Evolutionary conservation across 176 grass and related monocot genomes (phyloP).

Genomic region (Rhynchospora pubera): DNA sequence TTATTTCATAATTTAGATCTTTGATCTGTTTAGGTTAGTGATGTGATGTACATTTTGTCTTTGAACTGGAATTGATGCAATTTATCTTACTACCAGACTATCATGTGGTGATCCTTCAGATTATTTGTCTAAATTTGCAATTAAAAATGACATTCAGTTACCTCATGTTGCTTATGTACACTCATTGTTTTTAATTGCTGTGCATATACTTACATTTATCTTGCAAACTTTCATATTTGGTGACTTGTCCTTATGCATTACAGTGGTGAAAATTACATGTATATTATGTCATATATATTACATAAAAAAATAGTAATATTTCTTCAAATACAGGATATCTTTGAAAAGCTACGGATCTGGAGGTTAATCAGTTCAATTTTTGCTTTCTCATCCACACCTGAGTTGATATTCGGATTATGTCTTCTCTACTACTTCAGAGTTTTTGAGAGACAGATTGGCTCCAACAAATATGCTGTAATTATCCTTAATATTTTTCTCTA

Average conservation of each 20-base stretch:
- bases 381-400: slow-evolving; percentile 65
- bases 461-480: slow-evolving; percentile 89
- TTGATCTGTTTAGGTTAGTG: not conserved
- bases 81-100: not conserved
- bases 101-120: not conserved
- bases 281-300: not conserved
- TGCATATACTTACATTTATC: not conserved
- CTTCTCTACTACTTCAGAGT: slow-evolving; percentile 94
- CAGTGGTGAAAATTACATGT: not conserved
- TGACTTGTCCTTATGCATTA: not conserved
- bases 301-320: not conserved
- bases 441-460: slow-evolving; percentile 88
- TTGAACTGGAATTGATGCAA: not conserved
- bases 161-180: not conserved
- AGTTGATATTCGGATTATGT: slow-evolving; percentile 73
- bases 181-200: not conserved
- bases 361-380: slow-evolving; percentile 51
- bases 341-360: slow-evolving; percentile 57
- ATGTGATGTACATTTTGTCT: not conserved
- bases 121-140: not conserved
- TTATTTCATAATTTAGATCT: slow-evolving; percentile 1
- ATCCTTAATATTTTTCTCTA: not conserved
- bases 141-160: not conserved
- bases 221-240: not conserved
- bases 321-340: slow-evolving; percentile 48